Conservation (phyloP, 768 basidiomycete genomes). For the Lactifluus echinatus region DNA sequence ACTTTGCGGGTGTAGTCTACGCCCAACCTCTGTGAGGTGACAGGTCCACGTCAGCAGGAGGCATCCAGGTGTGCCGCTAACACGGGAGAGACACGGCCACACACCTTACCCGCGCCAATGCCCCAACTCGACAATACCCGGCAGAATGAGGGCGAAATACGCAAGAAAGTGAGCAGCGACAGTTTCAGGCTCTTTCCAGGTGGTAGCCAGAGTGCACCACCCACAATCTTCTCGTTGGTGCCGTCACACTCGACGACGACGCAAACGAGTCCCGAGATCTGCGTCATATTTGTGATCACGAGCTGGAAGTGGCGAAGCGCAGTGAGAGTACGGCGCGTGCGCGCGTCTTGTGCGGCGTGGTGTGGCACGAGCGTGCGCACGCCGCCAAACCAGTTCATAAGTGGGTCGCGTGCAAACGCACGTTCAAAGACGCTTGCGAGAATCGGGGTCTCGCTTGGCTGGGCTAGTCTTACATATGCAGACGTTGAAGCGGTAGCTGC, state of each 20-base stretch:
- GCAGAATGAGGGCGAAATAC: slow-evolving; percentile 13
- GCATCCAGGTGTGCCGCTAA: too few relatives aligned
- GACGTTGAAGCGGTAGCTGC: not conserved
- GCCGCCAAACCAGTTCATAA: slow-evolving; percentile 22
- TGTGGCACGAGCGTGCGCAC: not conserved
- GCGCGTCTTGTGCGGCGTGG: not conserved
- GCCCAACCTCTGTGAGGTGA: not conserved
- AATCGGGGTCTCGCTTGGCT: slow-evolving; percentile 10
- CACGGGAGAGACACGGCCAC: too few relatives aligned
- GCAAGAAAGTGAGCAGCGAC: slow-evolving; percentile 8
- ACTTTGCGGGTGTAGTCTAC: slow-evolving; percentile 11
- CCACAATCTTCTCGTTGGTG: slow-evolving; percentile 18
- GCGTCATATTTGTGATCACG: slow-evolving; percentile 10
- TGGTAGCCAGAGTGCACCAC: slow-evolving; percentile 19
- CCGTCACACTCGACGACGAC: slow-evolving; percentile 6
- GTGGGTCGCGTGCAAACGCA: slow-evolving; percentile 20
- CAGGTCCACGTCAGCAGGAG: not conserved
- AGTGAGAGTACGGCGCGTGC: not conserved
- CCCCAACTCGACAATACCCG: slow-evolving; percentile 18
- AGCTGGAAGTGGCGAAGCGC: slow-evolving; percentile 18
- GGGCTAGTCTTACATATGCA: not conserved
- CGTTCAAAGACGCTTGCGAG: slow-evolving; percentile 16
- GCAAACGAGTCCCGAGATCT: slow-evolving; percentile 10
- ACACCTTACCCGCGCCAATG: slow-evolving; percentile 12
- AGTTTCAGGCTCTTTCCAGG: slow-evolving; percentile 17